phyloP scores from a whole-genome alignment of 257 asterid species.

The Primulina huaijiensis region DNA sequence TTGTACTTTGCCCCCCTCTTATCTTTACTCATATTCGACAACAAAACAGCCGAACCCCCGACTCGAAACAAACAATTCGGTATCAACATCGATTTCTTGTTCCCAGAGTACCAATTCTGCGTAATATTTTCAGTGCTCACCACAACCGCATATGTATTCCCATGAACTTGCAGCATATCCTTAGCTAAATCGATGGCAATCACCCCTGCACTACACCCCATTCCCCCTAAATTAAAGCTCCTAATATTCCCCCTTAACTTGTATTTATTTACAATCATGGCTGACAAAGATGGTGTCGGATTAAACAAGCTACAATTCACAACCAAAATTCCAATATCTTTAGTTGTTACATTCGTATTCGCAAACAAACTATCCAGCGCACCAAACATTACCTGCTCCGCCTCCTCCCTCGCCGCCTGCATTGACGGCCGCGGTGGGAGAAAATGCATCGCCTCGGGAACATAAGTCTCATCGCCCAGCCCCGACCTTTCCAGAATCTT shows the following conservation, averaged over 20 bases:
- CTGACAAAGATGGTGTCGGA: constrained; percentile 61
- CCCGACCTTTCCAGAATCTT: constrained; percentile 60
- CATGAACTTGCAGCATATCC: constrained; percentile 52
- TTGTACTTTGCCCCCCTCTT: constrained; percentile 46
- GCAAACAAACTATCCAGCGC: constrained; percentile 49
- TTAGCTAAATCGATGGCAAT: constrained; percentile 57
- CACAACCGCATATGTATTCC: constrained; percentile 54
- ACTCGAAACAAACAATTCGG: constrained; percentile 62
- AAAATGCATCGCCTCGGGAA: constrained; percentile 51
- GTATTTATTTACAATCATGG: constrained; percentile 58
- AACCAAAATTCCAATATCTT: constrained; percentile 52
- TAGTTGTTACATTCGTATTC: constrained; percentile 42
- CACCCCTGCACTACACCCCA: constrained; percentile 80
- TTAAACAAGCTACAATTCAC: constrained; percentile 62
- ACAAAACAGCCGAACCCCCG: constrained; percentile 54
- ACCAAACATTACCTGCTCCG: constrained; percentile 54
- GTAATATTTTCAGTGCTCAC: constrained; percentile 62
- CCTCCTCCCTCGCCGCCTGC: constrained; percentile 60
- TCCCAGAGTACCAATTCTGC: constrained; percentile 53
- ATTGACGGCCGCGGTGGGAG: constrained; percentile 50
- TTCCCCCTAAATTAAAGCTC: constrained; percentile 61
- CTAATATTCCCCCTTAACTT: constrained; percentile 50
- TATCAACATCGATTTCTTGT: constrained; percentile 55
- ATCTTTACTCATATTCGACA: constrained; percentile 47
- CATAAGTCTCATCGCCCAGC: constrained; percentile 57